Base-by-base conservation (phyloP, 1,139 yeast genomes). In the Spathaspora sp. region DNA sequence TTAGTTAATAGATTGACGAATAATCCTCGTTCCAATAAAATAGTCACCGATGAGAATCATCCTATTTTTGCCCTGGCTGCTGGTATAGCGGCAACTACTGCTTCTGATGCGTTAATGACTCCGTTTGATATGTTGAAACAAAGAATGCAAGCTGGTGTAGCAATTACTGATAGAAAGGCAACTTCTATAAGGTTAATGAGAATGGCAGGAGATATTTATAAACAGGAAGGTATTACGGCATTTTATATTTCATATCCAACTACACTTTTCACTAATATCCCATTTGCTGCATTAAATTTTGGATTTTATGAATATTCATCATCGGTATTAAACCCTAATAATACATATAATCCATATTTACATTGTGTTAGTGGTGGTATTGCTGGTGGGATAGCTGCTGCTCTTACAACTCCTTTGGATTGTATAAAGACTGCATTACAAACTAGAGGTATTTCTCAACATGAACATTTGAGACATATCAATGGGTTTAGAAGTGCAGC, bases 41-140 rank as follows among this genome's bases (percentile, higher is more conserved):
- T 73, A 38, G 81, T 80, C 43, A 80, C 84, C 44, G 83, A 80
- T 57, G 85, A 80, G 51, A 86, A 83, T 57, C 89, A 86, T 59
- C 95, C 97, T 13, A 59, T 86, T 45, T 85, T 88, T 56, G 93
- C 97, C 7, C 87, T 95, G 41, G 64, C 83, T 16, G 93, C 96
- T 13, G 98, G 98, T 52, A 88, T 91, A n/a, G 85, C 89, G 17
- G 99, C 98, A 25, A 93, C 99, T 5, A 82, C 84, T 16, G 89
- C 95, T 0, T 84, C 95, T 2, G 99, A 93, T 68, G 97, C 97
- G 2, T 76, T 95, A 55, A 91, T 93, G 98, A 93, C 95, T 51
- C 99, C 99, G 18, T 93, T 93, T 63, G 99, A 93, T 61, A 96
- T 93, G 38, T 76, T 95, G 52, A 93, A 93, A 64, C 99, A 93